Evolutionary conservation across 176 grass and related monocot genomes (phyloP), one percentile per base, ranked within the genome.

Genomic region (Oropetium thomaeum): DNA sequence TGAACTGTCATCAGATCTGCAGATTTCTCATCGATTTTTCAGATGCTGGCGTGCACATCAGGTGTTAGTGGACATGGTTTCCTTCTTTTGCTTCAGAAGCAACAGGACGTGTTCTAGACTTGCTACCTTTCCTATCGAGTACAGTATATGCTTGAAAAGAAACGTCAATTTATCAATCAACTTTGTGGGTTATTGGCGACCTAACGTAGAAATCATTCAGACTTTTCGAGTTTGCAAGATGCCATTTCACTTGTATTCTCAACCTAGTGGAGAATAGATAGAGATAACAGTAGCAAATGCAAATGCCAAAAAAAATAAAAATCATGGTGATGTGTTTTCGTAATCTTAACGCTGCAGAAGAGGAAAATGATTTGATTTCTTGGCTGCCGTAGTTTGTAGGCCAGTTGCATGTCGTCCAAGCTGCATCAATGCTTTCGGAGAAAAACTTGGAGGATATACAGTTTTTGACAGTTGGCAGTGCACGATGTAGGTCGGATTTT

Each of bases 11-110:
- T 79, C 47, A 12, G 22, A 15, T 63, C 43, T 75, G 69, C 62
- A 31, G 86, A 70, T 83, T 63, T 70, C 45, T 45, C 61, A 75
- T 75, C 80, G 37, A 69, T 83, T 83, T 83, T 62, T 54, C 20
- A 23, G 75, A 45, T 88, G 69, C 69, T 64, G 22, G 19, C 23
- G 26, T 37, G 72, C 72, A 73, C 26, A 25, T 10, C 20, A 39
- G 54, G 33, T 16, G 52, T 17, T 4, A 35, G 48, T 60, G 8
- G 43, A 62, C 40, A 37, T 65, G 52, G 22, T 48, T 15, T 22
- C 0, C 19, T 33, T 59, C 39, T 53, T 41, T 16, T 28, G 69
- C 63, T 23, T 28, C 31, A 65, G 43, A 38, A 65, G 60, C 31
- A 33, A 65, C 31, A 38, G 13, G 74, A 17, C 59, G 62, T 49